Conservation (phyloP, 768 basidiomycete species). For the Russula sp. region DNA sequence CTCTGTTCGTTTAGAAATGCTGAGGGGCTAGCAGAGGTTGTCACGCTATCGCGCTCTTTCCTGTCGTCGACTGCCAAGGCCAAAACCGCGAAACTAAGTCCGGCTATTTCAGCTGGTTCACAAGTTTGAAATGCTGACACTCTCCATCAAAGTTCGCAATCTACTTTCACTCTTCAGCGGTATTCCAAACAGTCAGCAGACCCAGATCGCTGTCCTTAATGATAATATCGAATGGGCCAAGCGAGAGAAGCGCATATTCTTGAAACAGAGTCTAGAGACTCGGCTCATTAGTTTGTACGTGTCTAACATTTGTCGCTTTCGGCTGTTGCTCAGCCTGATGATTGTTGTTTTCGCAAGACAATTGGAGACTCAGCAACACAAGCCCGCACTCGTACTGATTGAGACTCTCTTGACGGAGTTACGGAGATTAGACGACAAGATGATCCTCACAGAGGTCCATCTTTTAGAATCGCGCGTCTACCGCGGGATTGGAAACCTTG, state of each 20-base stretch:
- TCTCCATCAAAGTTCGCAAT: slow-evolving; percentile 66
- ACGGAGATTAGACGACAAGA: slow-evolving; percentile 93
- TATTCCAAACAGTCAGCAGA: slow-evolving; percentile 69
- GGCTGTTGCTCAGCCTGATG: neutral
- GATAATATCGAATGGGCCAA: slow-evolving; percentile 95
- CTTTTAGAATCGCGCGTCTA: slow-evolving; percentile 91
- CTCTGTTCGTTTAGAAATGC: slow-evolving; percentile 58
- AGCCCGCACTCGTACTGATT: slow-evolving; percentile 75
- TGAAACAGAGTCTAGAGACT: slow-evolving; percentile 91
- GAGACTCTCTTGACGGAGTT: slow-evolving; percentile 88
- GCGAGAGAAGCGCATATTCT: slow-evolving; percentile 88
- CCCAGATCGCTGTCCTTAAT: slow-evolving; percentile 80
- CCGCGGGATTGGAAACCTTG: slow-evolving; percentile 81
- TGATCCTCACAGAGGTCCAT: slow-evolving; percentile 96
- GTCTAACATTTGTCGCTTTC: slow-evolving; percentile 12
- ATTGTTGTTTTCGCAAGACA: slow-evolving; percentile 43
- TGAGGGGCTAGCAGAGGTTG: slow-evolving; percentile 78
- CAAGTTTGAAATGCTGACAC: slow-evolving; percentile 10
- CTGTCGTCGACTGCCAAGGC: slow-evolving; percentile 96
- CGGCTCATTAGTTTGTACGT: slow-evolving; percentile 72
- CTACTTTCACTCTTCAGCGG: slow-evolving; percentile 84
- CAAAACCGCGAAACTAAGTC: slow-evolving; percentile 94
- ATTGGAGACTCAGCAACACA: slow-evolving; percentile 72
- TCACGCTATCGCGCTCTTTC: slow-evolving; percentile 74
- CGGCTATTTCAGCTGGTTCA: slow-evolving; percentile 33